Percentiles rank a stretch among this genome's conserved stretches.
Evolutionary conservation across 129 eudicot species (phyloP).

Genomic region (Saposhnikovia divaricata): DNA sequence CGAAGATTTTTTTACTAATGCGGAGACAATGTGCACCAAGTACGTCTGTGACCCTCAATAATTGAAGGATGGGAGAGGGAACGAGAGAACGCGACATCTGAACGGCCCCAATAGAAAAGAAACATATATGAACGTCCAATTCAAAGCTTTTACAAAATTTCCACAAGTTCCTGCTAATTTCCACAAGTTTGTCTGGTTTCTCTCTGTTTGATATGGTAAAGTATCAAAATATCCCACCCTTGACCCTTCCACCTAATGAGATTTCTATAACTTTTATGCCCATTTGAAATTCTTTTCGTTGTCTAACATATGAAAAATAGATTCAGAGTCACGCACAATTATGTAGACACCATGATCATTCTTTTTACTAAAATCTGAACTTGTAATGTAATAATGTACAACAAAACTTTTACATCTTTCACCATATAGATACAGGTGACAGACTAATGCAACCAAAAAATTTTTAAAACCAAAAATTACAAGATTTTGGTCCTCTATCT

Average conservation of each 20-base stretch:
- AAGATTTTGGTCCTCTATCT: not conserved
- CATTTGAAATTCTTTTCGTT: not conserved
- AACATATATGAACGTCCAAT: not conserved
- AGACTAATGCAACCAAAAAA: not conserved
- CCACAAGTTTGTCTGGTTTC: not conserved
- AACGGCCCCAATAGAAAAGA: not conserved
- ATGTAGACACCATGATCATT: not conserved
- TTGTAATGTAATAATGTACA: conserved; percentile 22
- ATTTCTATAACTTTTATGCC: not conserved
- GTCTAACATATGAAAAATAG: no score
- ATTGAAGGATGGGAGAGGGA: not conserved
- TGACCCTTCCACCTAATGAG: not conserved
- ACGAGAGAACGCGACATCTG: conserved; percentile 3
- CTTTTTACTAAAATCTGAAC: not conserved
- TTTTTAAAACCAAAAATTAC: not conserved
- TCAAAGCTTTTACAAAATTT: conserved; percentile 1
- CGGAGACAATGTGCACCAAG: not conserved
- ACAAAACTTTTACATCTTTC: conserved; percentile 23
- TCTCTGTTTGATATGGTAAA: no score
- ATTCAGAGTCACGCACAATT: no score
- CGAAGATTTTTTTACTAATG: not conserved
- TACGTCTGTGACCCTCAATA: not conserved
- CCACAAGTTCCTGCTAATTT: not conserved
- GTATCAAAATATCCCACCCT: not conserved
- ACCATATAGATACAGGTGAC: not conserved